A percentile compares a stretch with the other conserved stretches of the same genome.
Conservation (phyloP, 768 basidiomycete genomes). For the Phanerodontia chrysosporium region DNA sequence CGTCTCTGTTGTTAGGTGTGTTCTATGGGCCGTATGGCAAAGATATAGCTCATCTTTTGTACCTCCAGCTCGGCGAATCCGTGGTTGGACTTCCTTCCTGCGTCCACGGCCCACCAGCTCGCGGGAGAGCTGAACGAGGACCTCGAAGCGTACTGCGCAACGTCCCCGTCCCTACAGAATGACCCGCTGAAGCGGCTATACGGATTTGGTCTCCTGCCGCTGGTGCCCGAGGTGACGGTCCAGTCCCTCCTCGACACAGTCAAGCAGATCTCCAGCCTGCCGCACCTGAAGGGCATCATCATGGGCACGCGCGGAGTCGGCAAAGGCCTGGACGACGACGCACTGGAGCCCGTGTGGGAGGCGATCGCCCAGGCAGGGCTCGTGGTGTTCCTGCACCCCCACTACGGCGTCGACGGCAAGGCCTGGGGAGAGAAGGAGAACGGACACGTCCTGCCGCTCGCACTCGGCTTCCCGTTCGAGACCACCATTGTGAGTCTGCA, state of each 20-base stretch:
- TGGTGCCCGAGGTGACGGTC: slow-evolving; percentile 62
- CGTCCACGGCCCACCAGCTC: slow-evolving; percentile 58
- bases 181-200: slow-evolving; percentile 58
- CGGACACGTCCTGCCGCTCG: slow-evolving; percentile 84
- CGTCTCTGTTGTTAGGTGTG: slow-evolving; percentile 71
- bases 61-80: slow-evolving; percentile 73
- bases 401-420: slow-evolving; percentile 74
- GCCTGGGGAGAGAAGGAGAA: slow-evolving; percentile 76
- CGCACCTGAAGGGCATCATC: slow-evolving; percentile 73
- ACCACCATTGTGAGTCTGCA: slow-evolving; percentile 69
- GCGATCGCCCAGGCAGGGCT: slow-evolving; percentile 66
- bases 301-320: slow-evolving; percentile 80
- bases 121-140: slow-evolving; percentile 73
- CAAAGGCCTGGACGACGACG: slow-evolving; percentile 74
- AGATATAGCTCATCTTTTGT: background rate
- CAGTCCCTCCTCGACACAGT: slow-evolving; percentile 59
- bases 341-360: slow-evolving; percentile 78
- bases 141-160: slow-evolving; percentile 74
- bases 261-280: slow-evolving; percentile 56
- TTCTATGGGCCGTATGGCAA: slow-evolving; percentile 2
- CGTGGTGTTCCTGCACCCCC: slow-evolving; percentile 82
- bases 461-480: slow-evolving; percentile 87
- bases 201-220: slow-evolving; percentile 80
- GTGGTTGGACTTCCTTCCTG: slow-evolving; percentile 84
- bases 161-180: slow-evolving; percentile 43